Evolutionary conservation across 345 rosid genomes (phyloP).

Genomic region (Dovyalis caffra): DNA sequence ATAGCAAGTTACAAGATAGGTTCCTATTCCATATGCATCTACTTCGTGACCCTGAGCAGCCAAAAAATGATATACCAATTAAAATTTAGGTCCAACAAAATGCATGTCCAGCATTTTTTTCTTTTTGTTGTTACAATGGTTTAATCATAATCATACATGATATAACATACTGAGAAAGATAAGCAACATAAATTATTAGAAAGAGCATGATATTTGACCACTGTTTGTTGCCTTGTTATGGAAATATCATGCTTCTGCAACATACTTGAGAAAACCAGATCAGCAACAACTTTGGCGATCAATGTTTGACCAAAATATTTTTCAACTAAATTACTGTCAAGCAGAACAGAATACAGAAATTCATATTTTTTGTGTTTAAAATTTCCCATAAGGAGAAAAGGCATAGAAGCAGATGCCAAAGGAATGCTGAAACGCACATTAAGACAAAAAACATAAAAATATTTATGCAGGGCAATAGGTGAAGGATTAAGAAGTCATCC

Average conservation of each 20-base stretch:
- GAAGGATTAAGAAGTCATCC: background rate
- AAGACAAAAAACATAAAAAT: background rate
- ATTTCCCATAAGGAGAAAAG: background rate
- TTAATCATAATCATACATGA: background rate
- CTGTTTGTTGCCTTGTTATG: background rate
- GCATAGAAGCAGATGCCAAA: background rate
- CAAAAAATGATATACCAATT: background rate
- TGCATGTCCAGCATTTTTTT: background rate
- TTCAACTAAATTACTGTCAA: background rate
- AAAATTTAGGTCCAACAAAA: slow-evolving; percentile 2
- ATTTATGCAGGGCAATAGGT: background rate
- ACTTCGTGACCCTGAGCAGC: slow-evolving; percentile 80
- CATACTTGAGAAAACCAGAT: background rate
- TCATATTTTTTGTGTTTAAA: background rate
- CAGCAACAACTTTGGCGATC: background rate
- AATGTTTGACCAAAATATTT: background rate
- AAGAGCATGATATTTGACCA: background rate
- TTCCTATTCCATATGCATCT: slow-evolving; percentile 90
- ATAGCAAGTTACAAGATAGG: slow-evolving; percentile 90
- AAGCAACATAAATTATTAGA: background rate
- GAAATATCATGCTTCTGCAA: background rate
- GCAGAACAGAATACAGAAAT: background rate
- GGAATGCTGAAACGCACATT: background rate
- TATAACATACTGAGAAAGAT: background rate
- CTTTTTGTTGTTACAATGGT: background rate